phyloP scores from a whole-genome alignment of 176 grass and related monocot genomes.

The Rhynchospora pubera region DNA sequence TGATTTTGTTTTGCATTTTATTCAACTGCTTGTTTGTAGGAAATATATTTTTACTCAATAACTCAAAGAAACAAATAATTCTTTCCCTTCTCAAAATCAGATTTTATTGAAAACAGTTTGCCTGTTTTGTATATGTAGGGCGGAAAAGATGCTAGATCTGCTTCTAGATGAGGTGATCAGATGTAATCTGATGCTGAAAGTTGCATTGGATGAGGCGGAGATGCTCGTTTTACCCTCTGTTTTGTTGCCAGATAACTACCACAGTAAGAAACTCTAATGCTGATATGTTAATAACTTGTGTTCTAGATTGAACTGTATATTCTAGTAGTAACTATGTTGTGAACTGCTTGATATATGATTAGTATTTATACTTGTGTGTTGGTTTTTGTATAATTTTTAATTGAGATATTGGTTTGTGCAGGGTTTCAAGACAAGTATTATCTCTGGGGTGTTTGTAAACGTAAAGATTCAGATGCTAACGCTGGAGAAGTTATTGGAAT shows the following conservation, averaged over 20 bases:
- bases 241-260: conserved; percentile 35
- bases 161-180: conserved; percentile 27
- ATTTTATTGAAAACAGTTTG: background rate
- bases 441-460: conserved; percentile 47
- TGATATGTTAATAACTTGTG: background rate
- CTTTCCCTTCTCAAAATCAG: background rate
- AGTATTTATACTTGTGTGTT: background rate
- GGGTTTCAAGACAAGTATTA: conserved; percentile 45
- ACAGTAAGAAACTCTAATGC: conserved; percentile 22
- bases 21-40: background rate
- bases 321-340: background rate
- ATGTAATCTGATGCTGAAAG: conserved; percentile 30
- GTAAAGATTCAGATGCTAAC: conserved; percentile 6
- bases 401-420: conserved; percentile 17
- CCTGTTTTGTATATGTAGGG: conserved; percentile 20
- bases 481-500: background rate
- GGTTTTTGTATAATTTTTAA: background rate
- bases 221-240: conserved; percentile 49
- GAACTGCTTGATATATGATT: background rate
- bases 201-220: conserved; percentile 29
- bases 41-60: background rate
- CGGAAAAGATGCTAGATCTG: conserved; percentile 27
- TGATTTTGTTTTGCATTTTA: background rate
- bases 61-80: background rate
- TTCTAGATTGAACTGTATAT: background rate